These are phyloP conservation scores for Luzula sylvatica DNA, from an alignment of 176 grass and related monocot genomes.

Conservation along the genomic window DNA sequence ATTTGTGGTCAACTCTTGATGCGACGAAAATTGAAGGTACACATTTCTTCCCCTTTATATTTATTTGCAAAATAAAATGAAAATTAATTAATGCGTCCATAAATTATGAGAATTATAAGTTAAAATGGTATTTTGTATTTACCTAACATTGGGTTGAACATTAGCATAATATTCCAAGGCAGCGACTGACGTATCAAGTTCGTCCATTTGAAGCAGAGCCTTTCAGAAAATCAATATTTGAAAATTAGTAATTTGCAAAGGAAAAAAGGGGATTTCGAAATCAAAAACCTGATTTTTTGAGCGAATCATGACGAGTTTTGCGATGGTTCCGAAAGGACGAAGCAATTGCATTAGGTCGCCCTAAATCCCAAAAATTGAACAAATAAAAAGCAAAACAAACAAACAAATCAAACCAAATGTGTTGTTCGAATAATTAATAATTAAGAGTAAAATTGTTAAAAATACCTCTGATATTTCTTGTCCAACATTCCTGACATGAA, in stretches of 20 bases:
- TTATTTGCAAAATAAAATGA: not conserved
- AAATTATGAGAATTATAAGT: not conserved
- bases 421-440: too few species aligned
- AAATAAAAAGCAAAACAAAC: not conserved
- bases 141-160: slow-evolving; percentile 91
- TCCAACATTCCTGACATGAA: slow-evolving; percentile 92
- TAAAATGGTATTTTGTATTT: too few species aligned
- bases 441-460: not conserved
- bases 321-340: slow-evolving; percentile 65
- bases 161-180: slow-evolving; percentile 77
- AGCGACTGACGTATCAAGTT: slow-evolving; percentile 53
- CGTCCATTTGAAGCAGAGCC: slow-evolving; percentile 96
- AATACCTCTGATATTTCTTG: slow-evolving; percentile 87
- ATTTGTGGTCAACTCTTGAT: slow-evolving; percentile 86
- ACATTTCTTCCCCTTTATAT: slow-evolving; percentile 82
- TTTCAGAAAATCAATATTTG: not conserved
- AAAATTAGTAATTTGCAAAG: not conserved
- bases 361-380: slow-evolving; percentile 25
- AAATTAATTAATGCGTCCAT: not conserved
- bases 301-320: slow-evolving; percentile 79
- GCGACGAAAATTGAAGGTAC: slow-evolving; percentile 95
- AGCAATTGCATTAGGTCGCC: slow-evolving; percentile 81
- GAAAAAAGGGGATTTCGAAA: not conserved
- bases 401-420: slow-evolving; percentile 1
- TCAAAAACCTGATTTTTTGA: slow-evolving; percentile 77